Base-by-base conservation (phyloP, 1,284 basidiomycete genomes). In the Meira nashicola region DNA sequence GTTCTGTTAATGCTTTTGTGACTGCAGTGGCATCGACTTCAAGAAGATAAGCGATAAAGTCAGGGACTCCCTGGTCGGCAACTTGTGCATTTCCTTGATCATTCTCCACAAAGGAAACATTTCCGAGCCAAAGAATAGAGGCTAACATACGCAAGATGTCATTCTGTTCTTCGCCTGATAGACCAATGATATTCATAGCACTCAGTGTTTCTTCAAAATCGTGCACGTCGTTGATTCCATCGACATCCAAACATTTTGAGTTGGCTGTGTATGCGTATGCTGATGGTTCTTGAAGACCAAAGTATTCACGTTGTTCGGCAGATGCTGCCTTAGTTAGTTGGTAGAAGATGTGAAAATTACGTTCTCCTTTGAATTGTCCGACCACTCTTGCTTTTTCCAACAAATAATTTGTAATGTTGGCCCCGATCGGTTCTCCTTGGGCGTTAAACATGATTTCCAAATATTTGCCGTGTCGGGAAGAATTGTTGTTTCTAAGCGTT, bases 261-360 rank as follows among this genome's bases (percentile, higher is more conserved):
- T 87, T 81, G 73, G 89, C 92, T 1, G 90, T 98, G 79, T 96
- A 98, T 0, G 88, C 86, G 78, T 98, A 99, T 0, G 92, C 86
- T 65, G 97, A 92, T 1, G 95, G 95, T 1, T 91, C 92, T 80
- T 97, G 92, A n/a, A 99, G 82, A 44, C 95, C 95, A 74, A 93
- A 95, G 61, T 86, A 85, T 81, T 98, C 94, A 79, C 92, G 85
- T 80, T 96, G 91, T 56, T 87, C 88, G 48, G 87, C 83, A 5
- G 88, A 86, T 4, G 95, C 95, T 6, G 88, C 92, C 79, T 97
- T 98, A 44, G 95, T 96, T 79, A 98, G 94, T 79, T 99, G 95
- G 80, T 98, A 99, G 82, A 99, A 98, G 66, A 99, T 95, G 79
- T 99, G 95, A 80, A 99, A 99, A 79, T 95, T 91, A 63, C 95